phyloP scores from a whole-genome alignment of 2,329 filamentous ascomycete species.

The Pseudogymnoascus sp. region DNA sequence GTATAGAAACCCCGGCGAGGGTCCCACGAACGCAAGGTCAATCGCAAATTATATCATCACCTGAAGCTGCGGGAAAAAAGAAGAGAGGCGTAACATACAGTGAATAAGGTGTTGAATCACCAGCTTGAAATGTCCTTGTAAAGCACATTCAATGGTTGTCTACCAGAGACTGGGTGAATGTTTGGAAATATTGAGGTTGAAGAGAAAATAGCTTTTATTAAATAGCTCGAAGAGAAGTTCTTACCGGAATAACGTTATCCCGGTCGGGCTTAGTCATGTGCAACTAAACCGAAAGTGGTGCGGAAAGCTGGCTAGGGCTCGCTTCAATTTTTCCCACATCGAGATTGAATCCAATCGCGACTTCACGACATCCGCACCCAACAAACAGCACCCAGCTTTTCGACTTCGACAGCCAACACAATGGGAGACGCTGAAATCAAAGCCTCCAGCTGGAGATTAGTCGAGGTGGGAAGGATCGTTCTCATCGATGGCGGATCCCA shows the following conservation, averaged over 20 bases:
- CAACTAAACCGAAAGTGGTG: background rate
- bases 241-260: background rate
- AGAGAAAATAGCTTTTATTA: conserved; percentile 4
- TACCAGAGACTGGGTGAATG: conserved; percentile 1
- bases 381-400: conserved; percentile 9
- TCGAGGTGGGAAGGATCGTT: conserved; percentile 97
- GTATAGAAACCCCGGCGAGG: conserved; percentile 87
- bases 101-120: background rate
- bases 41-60: conserved; percentile 99
- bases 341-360: conserved; percentile 9
- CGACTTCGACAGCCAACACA: conserved; percentile 44
- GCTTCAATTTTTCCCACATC: conserved; percentile 10
- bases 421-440: conserved; percentile 79
- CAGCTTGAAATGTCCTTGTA: background rate
- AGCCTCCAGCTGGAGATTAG: conserved; percentile 82
- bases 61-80: conserved; percentile 23
- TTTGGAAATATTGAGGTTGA: background rate
- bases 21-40: conserved; percentile 76
- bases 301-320: conserved; percentile 9
- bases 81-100: conserved; percentile 7
- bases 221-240: conserved; percentile 5
- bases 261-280: background rate
- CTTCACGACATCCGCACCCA: conserved; percentile 8
- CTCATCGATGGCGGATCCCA: conserved; percentile 75
- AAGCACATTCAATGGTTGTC: background rate